Evolutionary conservation across 2,329 filamentous ascomycete species (phyloP), one percentile per base, ranked within the genome.

Genomic region (Didymella segeticola): DNA sequence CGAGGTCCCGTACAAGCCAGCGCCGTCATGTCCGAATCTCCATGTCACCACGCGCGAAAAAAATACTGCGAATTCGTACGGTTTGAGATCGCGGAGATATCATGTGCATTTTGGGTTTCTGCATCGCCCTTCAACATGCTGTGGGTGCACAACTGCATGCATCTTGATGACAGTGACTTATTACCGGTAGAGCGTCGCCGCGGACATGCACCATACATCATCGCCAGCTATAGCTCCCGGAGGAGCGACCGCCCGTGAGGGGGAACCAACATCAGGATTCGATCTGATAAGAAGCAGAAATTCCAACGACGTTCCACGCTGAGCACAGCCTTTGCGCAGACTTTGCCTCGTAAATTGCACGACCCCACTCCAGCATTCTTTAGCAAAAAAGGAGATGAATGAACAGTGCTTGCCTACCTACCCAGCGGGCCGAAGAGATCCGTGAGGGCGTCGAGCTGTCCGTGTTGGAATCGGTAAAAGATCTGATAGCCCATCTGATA

Each of bases 251-350:
- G 45, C 36, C 51, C 46, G 34, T 46, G 55, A 60, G 60, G 56
- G 63, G 62, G n/a, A n/a, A n/a, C n/a, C n/a, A 52, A 52, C 29
- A 22, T 43, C 34, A 31, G 42, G 57, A 70, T 70, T 64, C 67
- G 60, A 70, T 70, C 62, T 63, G 29, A 56, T 22, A 56, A 43
- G 50, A n/a, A n/a, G n/a, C n/a, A n/a, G n/a, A n/a, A n/a, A n/a
- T n/a, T n/a, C n/a, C 57, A 38, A 49, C 51, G 34, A 30, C 33
- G 34, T 19, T 10, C 33, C 29, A 29, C 34, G 8, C n/a, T 11
- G 34, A 30, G 25, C 31, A 31, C 6, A 23, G n/a, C n/a, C n/a
- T n/a, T n/a, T n/a, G n/a, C n/a, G n/a, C n/a, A n/a, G n/a, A n/a
- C n/a, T n/a, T n/a, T n/a, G n/a, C n/a, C n/a, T n/a, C n/a, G 11